A percentile compares a stretch with the other conserved stretches of the same genome.
Evolutionary conservation across 176 grass and related monocot species (phyloP).

Genomic region (Rhynchospora tenuis): DNA sequence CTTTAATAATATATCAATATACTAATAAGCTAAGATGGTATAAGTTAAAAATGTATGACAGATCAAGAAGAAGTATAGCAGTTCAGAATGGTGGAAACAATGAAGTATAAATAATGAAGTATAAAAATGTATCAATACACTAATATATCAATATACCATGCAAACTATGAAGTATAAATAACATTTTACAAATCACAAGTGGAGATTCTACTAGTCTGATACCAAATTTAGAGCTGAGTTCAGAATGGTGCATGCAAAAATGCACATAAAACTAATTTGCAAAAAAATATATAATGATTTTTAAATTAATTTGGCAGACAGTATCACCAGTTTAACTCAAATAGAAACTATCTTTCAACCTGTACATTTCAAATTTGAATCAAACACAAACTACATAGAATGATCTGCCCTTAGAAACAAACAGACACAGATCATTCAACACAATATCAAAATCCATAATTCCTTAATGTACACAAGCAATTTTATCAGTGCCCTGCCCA

Average conservation of each 20-base stretch:
- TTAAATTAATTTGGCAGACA: not conserved
- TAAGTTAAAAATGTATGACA: not conserved
- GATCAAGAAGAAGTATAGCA: not conserved
- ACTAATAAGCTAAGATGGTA: conserved; percentile 1
- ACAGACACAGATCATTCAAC: not conserved
- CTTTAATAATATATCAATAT: not conserved
- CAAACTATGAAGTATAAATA: not conserved
- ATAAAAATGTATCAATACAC: not conserved
- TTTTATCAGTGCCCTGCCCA: too few species aligned
- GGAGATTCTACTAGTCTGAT: not conserved
- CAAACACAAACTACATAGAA: not conserved
- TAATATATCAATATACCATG: too few species aligned
- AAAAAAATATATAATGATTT: not conserved
- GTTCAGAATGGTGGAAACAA: not conserved
- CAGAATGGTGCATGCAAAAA: not conserved
- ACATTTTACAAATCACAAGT: not conserved
- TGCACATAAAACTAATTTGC: not conserved
- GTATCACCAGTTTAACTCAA: not conserved
- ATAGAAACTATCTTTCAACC: not conserved
- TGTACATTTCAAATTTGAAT: too few species aligned
- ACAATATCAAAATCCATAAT: not conserved
- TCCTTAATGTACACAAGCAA: not conserved
- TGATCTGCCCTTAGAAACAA: not conserved
- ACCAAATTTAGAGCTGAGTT: not conserved
- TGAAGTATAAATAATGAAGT: not conserved